These are phyloP conservation scores for Cupressus sempervirens DNA, from an alignment of 75 land plant species.

Conservation along the genomic window DNA sequence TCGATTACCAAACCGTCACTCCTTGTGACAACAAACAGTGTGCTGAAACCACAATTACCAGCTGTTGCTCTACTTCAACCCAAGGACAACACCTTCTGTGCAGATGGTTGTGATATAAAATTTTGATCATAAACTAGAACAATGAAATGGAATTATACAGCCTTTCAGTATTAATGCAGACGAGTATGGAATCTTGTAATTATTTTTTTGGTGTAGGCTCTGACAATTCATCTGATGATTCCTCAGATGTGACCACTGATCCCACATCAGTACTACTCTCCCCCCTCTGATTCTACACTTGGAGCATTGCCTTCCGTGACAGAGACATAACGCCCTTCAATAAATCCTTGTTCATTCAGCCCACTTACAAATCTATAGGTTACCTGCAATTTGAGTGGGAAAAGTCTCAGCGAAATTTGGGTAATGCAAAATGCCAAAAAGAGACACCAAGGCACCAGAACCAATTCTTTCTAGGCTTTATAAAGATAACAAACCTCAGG, in stretches of 20 bases:
- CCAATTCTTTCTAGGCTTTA: neutral
- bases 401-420: neutral
- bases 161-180: neutral
- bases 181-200: neutral
- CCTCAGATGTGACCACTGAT: neutral
- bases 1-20: neutral
- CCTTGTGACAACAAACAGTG: neutral
- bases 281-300: neutral
- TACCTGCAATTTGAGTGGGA: conserved; percentile 24
- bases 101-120: neutral
- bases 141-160: neutral
- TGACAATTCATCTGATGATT: neutral
- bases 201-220: neutral
- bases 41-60: neutral
- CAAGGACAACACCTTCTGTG: neutral
- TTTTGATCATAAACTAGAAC: neutral
- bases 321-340: conserved; percentile 52
- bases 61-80: neutral
- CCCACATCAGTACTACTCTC: neutral
- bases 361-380: conserved; percentile 44
- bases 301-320: conserved; percentile 19
- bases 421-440: too few species aligned
- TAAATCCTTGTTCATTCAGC: conserved; percentile 46
- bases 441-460: too few species aligned
- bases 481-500: conserved; percentile 24